These are phyloP conservation scores for Calocybe indica DNA, from an alignment of 768 basidiomycete species.

Conservation along the genomic window DNA sequence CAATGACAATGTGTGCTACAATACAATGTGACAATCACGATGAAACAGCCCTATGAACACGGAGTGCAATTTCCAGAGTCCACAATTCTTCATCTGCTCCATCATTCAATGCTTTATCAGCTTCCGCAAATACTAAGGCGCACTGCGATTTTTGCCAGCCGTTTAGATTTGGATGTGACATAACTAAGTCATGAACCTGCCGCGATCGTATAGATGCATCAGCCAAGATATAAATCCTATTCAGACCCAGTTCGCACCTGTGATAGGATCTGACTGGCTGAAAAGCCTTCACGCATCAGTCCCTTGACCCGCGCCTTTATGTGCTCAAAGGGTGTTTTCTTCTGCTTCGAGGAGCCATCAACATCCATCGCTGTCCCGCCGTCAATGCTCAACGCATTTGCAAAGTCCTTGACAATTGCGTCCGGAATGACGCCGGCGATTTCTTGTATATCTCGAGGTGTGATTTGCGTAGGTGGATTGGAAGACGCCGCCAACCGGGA, in stretches of 20 bases:
- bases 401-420: constrained; percentile 61
- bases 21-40: constrained; percentile 1
- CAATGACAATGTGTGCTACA: not conserved
- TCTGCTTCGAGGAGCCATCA: constrained; percentile 32
- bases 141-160: constrained; percentile 77
- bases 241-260: constrained; percentile 54
- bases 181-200: constrained; percentile 87
- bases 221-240: not conserved
- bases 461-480: constrained; percentile 67
- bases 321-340: constrained; percentile 43
- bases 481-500: constrained; percentile 78
- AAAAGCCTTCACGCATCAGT: constrained; percentile 85
- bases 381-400: constrained; percentile 68
- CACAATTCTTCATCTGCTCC: constrained; percentile 98
- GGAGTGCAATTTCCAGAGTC: constrained; percentile 83
- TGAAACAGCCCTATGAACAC: constrained; percentile 61
- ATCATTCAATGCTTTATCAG: constrained; percentile 93
- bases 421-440: constrained; percentile 95
- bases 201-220: constrained; percentile 4
- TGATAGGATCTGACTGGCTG: constrained; percentile 79
- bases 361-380: constrained; percentile 45
- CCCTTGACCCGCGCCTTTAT: constrained; percentile 70
- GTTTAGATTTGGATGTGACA: constrained; percentile 76
- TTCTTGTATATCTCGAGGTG: constrained; percentile 81
- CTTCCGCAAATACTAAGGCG: constrained; percentile 85